Evolutionary conservation across 768 basidiomycete genomes (phyloP), one percentile per base, ranked within the genome.

Genomic region (Suillus subluteus): DNA sequence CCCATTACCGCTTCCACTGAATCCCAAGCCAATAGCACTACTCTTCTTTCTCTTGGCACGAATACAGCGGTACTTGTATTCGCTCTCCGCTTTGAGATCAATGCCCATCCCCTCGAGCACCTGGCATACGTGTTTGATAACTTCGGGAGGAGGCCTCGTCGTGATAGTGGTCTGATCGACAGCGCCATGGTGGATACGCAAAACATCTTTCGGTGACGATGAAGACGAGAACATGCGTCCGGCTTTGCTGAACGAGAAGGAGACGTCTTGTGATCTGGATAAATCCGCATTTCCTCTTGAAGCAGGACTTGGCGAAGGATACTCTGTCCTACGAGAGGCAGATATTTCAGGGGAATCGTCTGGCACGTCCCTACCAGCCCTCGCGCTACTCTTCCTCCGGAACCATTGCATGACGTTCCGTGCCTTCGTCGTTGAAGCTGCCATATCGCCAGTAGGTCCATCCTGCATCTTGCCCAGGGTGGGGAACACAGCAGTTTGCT

Each of bases 321-420:
- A 58, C 23, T 74, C 70, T 23, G 72, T 68, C 50, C 74, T 74
- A 0, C 70, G 77, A 7, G 67, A 2, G 1, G 64, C 15, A 4
- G 65, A 68, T 8, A 67, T 30, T 18, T 66, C 70, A 3, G 72
- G 44, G 1, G 38, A 21, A 64, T 76, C 76, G 58, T 71, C 72
- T 30, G 68, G 69, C 37, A 66, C 72, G 32, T 73, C 79, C 61
- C 66, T 70, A 48, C 73, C 77, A 65, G 70, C 75, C 72, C 75
- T 78, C 63, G 59, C 76, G 3, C 87, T 90, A 73, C 88, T 90
- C 79, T 85, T 87, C 64, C 85, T 86, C 77, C 92, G 84, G 87
- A 99, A 99, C 98, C 98, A 99, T 70, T 96, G 91, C 97, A 99
- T 99, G 63, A 99, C 98, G 74, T 91, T 95, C 77, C 89, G 89